Base-by-base conservation (phyloP, 2,329 filamentous ascomycete genomes). In the Monascus ruber region DNA sequence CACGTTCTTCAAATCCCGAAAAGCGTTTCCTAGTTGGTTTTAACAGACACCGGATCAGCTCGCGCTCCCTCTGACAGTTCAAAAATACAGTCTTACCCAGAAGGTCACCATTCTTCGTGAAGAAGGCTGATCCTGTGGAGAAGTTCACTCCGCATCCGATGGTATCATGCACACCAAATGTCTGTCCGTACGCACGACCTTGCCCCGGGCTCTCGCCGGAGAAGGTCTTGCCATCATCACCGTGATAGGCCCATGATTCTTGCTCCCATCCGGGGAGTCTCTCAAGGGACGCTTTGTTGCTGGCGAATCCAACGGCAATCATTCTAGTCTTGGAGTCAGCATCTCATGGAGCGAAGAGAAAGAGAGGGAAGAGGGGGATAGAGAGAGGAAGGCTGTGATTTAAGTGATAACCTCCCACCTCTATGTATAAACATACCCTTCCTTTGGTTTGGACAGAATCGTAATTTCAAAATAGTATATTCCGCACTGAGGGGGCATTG, bases 391-490 rank as follows among this genome's bases (percentile, higher is more conserved):
- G 17, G 17, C 17, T 17, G 17, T 3, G 17, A 17, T 17, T 17
- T 17, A 17, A 17, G 17, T 17, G 17, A 17, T 3, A 17, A 2
- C 17, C 3, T 17, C 17, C 17, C 2, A 3, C 17, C 17, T 17
- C 17, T 17, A 3, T 17, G 17, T 17, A 17, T 17, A 35, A 37
- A 51, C 72, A 47, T 68, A 79, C 77, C 76, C 77, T 51, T 84
- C 81, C 55, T 81, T 79, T 37, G 75, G 76, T 52, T 79, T 77
- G 5, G 77, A 75, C 37, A 80, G 59, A 35, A 85, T 74, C 6
- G 74, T 76, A 28, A 79, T 70, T 53, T 98, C 91, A 55, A 79
- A 98, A 60, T 98, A 98, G 62, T 94, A 98, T 43, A 98, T 81
- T 2, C 91, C 91, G 49, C 85, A 91, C 54, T 94, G 83, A 29